Evolutionary conservation across 495 filamentous ascomycete genomes (phyloP), one percentile per base, ranked within the genome.

Genomic region (Thermothielavioides terrestris): DNA sequence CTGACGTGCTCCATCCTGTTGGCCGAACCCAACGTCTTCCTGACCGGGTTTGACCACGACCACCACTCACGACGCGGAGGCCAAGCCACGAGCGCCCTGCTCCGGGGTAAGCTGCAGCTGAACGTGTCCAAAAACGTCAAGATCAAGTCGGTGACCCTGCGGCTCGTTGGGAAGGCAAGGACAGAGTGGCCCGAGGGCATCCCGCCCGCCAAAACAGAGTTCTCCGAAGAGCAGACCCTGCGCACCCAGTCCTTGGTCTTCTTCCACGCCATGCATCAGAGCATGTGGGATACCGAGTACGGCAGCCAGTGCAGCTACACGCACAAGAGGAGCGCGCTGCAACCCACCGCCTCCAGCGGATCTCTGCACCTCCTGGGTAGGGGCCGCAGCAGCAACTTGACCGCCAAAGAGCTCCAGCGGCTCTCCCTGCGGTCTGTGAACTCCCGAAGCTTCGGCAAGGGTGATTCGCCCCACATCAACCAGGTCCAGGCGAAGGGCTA

Each of bases 161-260:
- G 83, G 55, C 90, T 98, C 57, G 77, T 81, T 25, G 92, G 91
- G 15, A 84, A 83, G 61, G 84, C 89, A 2, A 81, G 84, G 53
- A 98, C 92, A 0, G 89, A 95, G 61, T 98, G 92, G 92, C 92
- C 94, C 18, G 92, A 98, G 74, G 92, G 91, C 27, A 95, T 98
- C 18, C 94, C 92, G 6, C 94, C 92, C 1, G 77, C 79, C 53
- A 96, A 94, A 64, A 73, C 82, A 0, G 84, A 94, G 46, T 83
- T 85, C 52, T 83, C 81, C 60, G 91, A 98, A 52, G 87, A 79
- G 67, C 78, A 90, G 68, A 80, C 75, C 7, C 75, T 91, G 46
- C 81, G 86, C 67, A 80, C 79, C 34, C 85, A 89, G 55, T 85
- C 79, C 2, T 77, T 89, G 65, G 83, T 88, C 0, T 91, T 91